Evolutionary conservation across 352 stramenopile genomes (phyloP).

Genomic region (Phytopythium mirpurense): DNA sequence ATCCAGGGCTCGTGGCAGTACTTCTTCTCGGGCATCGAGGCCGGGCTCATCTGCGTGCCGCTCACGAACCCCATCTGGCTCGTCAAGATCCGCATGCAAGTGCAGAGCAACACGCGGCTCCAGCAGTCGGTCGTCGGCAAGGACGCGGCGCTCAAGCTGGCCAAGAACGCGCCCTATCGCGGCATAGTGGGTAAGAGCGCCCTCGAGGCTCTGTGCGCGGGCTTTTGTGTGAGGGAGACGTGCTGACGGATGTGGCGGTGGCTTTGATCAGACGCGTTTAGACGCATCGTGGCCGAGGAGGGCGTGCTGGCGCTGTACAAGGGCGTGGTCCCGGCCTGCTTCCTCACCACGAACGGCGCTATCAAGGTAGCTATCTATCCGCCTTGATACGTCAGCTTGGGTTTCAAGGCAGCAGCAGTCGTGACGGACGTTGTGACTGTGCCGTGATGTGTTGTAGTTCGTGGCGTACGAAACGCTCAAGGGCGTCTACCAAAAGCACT

Average conservation of each 20-base stretch:
- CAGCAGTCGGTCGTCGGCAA: slow-evolving; percentile 41
- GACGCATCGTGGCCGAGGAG: slow-evolving; percentile 94
- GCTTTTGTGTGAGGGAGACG: too few species aligned
- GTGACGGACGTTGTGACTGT: background rate
- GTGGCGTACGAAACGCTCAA: slow-evolving; percentile 80
- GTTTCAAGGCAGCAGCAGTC: too few species aligned
- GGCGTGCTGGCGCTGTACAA: slow-evolving; percentile 94
- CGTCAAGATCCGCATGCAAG: slow-evolving; percentile 97
- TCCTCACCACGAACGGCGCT: slow-evolving; percentile 96
- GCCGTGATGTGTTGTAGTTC: slow-evolving; percentile 63
- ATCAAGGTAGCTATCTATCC: slow-evolving; percentile 85
- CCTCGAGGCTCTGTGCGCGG: too few species aligned
- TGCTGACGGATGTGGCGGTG: too few species aligned
- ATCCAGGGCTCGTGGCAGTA: slow-evolving; percentile 80
- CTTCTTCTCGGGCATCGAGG: slow-evolving; percentile 78
- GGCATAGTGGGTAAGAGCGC: slow-evolving; percentile 53
- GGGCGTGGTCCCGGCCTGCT: slow-evolving; percentile 91
- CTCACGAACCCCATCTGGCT: slow-evolving; percentile 99
- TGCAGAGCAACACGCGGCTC: slow-evolving; percentile 53
- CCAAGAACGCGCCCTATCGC: slow-evolving; percentile 57
- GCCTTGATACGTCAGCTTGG: too few species aligned
- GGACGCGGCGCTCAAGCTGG: slow-evolving; percentile 44
- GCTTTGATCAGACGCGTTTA: slow-evolving; percentile 92
- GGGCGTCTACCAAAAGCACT: slow-evolving; percentile 49
- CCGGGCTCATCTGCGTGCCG: slow-evolving; percentile 89